phyloP scores from a whole-genome alignment of 2,329 filamentous ascomycete genomes.

The Pseudonectria foliicola region DNA sequence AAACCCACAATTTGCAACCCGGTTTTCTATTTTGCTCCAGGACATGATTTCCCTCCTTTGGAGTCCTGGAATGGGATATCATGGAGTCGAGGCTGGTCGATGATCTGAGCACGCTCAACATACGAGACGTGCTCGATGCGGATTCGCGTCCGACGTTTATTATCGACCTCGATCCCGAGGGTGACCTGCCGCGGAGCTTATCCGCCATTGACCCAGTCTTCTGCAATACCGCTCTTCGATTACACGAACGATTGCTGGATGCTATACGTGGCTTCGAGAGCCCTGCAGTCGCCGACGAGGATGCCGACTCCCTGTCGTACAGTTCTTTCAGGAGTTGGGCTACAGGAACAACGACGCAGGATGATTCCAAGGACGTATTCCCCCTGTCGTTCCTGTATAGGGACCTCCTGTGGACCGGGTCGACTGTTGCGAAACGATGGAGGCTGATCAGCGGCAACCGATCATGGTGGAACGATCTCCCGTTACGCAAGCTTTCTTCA shows the following conservation, averaged over 20 bases:
- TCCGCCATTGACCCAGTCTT: conserved; percentile 27
- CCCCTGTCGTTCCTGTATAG: conserved; percentile 32
- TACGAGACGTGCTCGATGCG: conserved; percentile 37
- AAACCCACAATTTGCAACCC: too few species aligned
- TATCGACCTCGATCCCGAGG: conserved; percentile 31
- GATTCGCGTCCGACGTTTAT: conserved; percentile 32
- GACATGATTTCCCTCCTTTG: too few species aligned
- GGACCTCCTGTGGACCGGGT: conserved; percentile 31
- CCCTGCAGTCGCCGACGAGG: not conserved
- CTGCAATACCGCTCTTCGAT: conserved; percentile 26
- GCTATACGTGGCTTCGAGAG: conserved; percentile 15
- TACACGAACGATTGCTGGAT: conserved; percentile 27
- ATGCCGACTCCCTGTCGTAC: conserved; percentile 14
- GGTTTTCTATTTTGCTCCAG: too few species aligned
- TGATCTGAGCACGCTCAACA: conserved; percentile 28
- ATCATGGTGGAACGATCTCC: conserved; percentile 19
- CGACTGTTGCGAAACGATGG: conserved; percentile 32
- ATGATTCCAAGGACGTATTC: conserved; percentile 38
- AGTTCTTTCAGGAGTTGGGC: conserved; percentile 34
- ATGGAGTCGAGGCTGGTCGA: conserved; percentile 10
- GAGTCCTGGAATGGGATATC: not conserved
- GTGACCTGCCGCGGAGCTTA: conserved; percentile 10
- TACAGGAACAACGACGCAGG: conserved; percentile 33
- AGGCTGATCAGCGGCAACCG: conserved; percentile 35
- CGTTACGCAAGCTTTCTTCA: conserved; percentile 2